Evolutionary conservation across 2,329 filamentous ascomycete genomes (phyloP).

Genomic region (Ascochyta rabiei): DNA sequence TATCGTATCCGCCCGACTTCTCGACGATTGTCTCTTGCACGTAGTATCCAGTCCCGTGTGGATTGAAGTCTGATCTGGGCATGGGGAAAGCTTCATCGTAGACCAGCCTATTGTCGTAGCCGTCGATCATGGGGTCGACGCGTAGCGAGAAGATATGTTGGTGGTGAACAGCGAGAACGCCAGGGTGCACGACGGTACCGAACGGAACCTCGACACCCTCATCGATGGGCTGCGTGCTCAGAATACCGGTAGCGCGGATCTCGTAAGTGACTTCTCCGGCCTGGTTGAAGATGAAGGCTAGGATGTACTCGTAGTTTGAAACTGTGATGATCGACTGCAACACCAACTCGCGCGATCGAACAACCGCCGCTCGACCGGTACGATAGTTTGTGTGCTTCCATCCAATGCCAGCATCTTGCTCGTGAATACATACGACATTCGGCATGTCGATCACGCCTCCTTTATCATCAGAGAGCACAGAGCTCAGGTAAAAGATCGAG

Average conservation of each 20-base stretch:
- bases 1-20: conserved; percentile 58
- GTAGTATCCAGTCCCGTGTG: conserved; percentile 59
- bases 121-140: conserved; percentile 56
- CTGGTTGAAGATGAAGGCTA: conserved; percentile 75
- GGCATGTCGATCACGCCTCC: conserved; percentile 64
- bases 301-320: conserved; percentile 75
- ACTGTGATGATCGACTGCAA: conserved; percentile 74
- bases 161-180: conserved; percentile 72
- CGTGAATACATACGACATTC: conserved; percentile 73
- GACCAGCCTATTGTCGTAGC: conserved; percentile 53
- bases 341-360: conserved; percentile 68
- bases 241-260: conserved; percentile 70
- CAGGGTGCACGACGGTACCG: conserved; percentile 72
- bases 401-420: conserved; percentile 71
- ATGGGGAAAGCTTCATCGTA: conserved; percentile 65
- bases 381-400: conserved; percentile 77
- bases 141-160: conserved; percentile 74
- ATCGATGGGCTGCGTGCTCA: conserved; percentile 71
- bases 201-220: conserved; percentile 68
- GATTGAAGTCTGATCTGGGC: conserved; percentile 62
- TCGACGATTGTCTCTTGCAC: conserved; percentile 55
- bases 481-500: conserved; percentile 70
- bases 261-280: conserved; percentile 71
- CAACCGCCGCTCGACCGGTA: conserved; percentile 67
- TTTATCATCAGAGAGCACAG: conserved; percentile 64